Percentiles rank a stretch among this genome's conserved stretches.
phyloP scores from a whole-genome alignment of 2,329 filamentous ascomycete species.

The Cadophora luteo-olivacea region DNA sequence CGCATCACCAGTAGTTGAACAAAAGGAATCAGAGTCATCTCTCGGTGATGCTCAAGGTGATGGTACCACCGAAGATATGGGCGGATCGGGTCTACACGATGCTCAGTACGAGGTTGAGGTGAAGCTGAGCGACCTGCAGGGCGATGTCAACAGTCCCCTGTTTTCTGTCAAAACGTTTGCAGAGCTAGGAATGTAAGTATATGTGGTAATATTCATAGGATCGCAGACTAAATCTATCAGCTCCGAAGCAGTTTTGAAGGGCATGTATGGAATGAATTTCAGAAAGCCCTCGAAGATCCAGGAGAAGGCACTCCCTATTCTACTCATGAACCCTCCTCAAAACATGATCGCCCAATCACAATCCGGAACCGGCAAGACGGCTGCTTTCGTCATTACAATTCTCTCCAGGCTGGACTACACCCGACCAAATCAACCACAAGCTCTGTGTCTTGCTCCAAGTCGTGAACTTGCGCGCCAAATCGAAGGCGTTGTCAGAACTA shows the following conservation, averaged over 20 bases:
- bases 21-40: constrained; percentile 23
- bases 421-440: constrained; percentile 76
- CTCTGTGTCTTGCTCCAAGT: constrained; percentile 87
- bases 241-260: constrained; percentile 72
- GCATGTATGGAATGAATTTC: constrained; percentile 83
- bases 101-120: constrained; percentile 89
- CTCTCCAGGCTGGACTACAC: constrained; percentile 83
- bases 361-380: constrained; percentile 97
- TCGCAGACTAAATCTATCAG: constrained; percentile 46
- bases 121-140: constrained; percentile 87
- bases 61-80: constrained; percentile 49
- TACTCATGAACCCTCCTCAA: constrained; percentile 82
- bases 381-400: constrained; percentile 92
- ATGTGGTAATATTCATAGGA: constrained; percentile 7
- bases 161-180: constrained; percentile 86
- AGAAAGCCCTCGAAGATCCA: constrained; percentile 97
- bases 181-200: constrained; percentile 80
- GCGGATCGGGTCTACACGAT: constrained; percentile 66
- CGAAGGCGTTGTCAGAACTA: constrained; percentile 79
- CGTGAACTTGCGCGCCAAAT: constrained; percentile 96
- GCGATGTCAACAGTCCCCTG: constrained; percentile 84
- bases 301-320: constrained; percentile 88
- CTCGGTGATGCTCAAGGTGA: constrained; percentile 49
- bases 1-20: constrained; percentile 38
- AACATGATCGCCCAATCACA: constrained; percentile 99